Base-by-base conservation (phyloP, 2,329 filamentous ascomycete genomes). In the Nannizziopsis arthrosporioides region DNA sequence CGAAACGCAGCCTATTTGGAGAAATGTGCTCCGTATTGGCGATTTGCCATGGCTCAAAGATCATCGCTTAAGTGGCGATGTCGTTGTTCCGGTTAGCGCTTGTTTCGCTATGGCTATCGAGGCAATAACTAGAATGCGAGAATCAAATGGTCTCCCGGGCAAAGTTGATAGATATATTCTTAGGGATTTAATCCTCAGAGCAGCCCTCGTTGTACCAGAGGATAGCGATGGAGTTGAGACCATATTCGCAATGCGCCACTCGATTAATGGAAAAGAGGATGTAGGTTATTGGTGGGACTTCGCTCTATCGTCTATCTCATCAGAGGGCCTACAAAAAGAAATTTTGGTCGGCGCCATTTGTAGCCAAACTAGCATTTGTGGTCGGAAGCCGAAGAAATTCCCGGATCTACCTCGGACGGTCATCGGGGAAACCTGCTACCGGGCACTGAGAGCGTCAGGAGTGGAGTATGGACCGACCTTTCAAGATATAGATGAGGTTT, bases 71-170 rank as follows among this genome's bases (percentile, higher is more conserved):
- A 53, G 60, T 0, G 57, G 56, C 0, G 56, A 67, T 5, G 53
- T 67, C 1, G 55, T 74, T 1, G 70, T 70, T 37, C 72, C 72
- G 0, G 63, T 55, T 2, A 64, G 71, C 0, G 70, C 61, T 0
- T 72, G 68, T 49, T 46, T 73, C 1, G 55, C 62, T 8, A 69
- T 72, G 59, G 68, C 63, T 1, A 61, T 64, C 1, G 70, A 72
- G 52, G 70, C 70, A n/a, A 41, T 52, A 5, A 15, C 47, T 12
- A 55, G 56, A 39, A 30, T 50, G 8, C 18, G 15, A 6, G 44
- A 47, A 34, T 39, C 22, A 2, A 47, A 2, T 35, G 30, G 8
- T 32, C 1, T 22, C 9, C 37, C 37, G 15, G 7, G 14, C 10
- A 12, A 44, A 19, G 12, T 44, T 12, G 17, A 35, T 22, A 32